Evolutionary conservation across 2,329 filamentous ascomycete species (phyloP), one percentile per base, ranked within the genome.

Genomic region (Phaeosphaeria sp.): DNA sequence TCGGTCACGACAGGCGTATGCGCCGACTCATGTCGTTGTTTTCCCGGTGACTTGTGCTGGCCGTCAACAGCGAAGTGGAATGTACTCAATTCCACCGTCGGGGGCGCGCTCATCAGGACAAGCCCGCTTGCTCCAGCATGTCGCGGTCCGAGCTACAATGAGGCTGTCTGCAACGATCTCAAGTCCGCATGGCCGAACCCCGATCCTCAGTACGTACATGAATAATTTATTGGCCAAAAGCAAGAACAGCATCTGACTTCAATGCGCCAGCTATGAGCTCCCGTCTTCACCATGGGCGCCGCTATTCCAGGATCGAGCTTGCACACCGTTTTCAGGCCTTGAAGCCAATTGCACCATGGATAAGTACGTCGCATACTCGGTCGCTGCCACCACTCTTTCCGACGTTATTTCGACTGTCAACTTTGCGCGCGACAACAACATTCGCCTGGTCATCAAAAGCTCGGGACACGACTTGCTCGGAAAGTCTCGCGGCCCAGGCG

Each of bases 391-490:
- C 1, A 52, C 54, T 3, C 51, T 60, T 49, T 9, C 49, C 18
- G 61, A 70, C n/a, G 52, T 64, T 7, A 62, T 66, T 13, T 36
- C n/a, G 6, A 52, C 66, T 2, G 57, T 68, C 17, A 52, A 24
- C 11, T 75, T 73, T 48, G 73, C 69, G 17, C 27, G 52, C 1
- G 47, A 51, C 2, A 56, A 57, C 22, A 73, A 74, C 27, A 65
- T 74, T 6, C 69, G 71, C 7, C 61, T 74, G 0, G 67, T 71
- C 2, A 62, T 75, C 39, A 58, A 61, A 9, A 74, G 72, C 42
- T 74, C 72, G 8, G 71, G 70, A 4, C 73, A 74, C 51, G 66
- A 69, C 45, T 74, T 67, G 30, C 57, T 65, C 20, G 63, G 66
- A 15, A 57, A 57, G 5, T 68, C 65, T 17, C 57, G 50, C 8